Base-by-base conservation (phyloP, 2,329 filamentous ascomycete genomes). In the Neoarthrinium moseri region DNA sequence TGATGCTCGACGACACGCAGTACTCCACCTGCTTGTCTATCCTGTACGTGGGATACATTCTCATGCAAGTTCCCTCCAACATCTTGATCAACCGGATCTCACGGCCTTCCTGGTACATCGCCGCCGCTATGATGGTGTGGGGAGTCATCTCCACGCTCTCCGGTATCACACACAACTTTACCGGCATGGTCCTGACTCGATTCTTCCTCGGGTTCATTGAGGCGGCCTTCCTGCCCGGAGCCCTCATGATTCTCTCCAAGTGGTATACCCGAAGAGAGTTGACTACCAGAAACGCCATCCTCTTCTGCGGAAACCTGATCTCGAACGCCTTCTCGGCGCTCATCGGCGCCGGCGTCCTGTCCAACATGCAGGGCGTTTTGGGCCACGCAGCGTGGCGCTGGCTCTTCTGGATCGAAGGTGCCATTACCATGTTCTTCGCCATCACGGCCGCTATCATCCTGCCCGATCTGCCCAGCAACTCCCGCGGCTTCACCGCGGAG, bases 221-320 rank as follows among this genome's bases (percentile, higher is more conserved):
- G 60, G 83, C 83, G 0, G 81, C 81, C 1, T 85, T 84, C 60
- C 68, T 84, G 21, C 83, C 83, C 0, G 83, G 83, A 33, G 79
- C 79, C 0, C 70, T 86, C 10, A 70, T 84, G 34, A 79, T 85
- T 36, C 70, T 86, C 17, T 82, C 79, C 0, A 81, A 84, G 54
- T 87, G 82, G 76, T 87, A 87, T 62, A 86, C 82, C 2, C 73
- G 81, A 38, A 73, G 75, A 40, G 78, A 81, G 62, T 56, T 83
- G 49, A 72, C 74, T 12, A 65, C 67, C 44, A 67, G 78, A 42
- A 80, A 81, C 53, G 77, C 78, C 45, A 71, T 83, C 23, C 62
- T 83, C 18, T 83, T 81, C 62, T 77, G 77, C 49, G 77, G 78
- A 2, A 81, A 80, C 56, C 72, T 81, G 51, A 74, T 83, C 52